A percentile compares a stretch with the other conserved stretches of the same genome.
Evolutionary conservation across 176 grass and related monocot genomes (phyloP).

Genomic region (Pharus latifolius): DNA sequence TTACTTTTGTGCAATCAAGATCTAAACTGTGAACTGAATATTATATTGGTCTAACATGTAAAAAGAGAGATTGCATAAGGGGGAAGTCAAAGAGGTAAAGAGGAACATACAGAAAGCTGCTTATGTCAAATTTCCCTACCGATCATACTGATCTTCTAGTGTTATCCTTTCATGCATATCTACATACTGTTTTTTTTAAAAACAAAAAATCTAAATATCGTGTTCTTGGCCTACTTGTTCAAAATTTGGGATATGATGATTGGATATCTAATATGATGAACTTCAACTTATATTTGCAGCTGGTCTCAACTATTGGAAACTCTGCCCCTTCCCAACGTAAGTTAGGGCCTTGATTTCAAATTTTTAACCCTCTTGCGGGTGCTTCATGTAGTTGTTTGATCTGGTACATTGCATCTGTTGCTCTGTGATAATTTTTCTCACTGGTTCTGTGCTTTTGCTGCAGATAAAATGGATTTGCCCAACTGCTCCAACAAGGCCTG

Average conservation of each 20-base stretch:
- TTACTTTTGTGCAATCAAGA: background rate
- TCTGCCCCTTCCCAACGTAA: slow-evolving; percentile 96
- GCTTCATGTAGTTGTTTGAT: background rate
- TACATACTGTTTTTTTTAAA: too few relatives aligned
- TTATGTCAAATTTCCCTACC: too few relatives aligned
- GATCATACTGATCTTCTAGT: too few relatives aligned
- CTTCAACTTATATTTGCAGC: slow-evolving; percentile 51
- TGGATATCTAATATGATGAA: background rate
- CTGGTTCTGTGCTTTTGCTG: background rate
- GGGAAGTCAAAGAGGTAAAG: too few relatives aligned
- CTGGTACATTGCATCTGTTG: background rate
- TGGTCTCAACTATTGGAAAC: slow-evolving; percentile 96
- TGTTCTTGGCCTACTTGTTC: too few relatives aligned
- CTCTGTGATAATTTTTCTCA: background rate
- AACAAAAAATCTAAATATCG: too few relatives aligned
- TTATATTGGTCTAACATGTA: too few relatives aligned
- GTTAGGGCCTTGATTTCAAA: slow-evolving; percentile 17
- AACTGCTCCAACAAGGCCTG: slow-evolving; percentile 70
- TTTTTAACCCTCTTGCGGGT: background rate
- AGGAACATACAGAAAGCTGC: too few relatives aligned
- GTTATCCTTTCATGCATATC: too few relatives aligned
- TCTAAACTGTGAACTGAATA: too few relatives aligned
- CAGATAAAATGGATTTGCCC: slow-evolving; percentile 99
- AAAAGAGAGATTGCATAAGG: too few relatives aligned
- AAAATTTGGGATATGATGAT: background rate